Base-by-base conservation (phyloP, 129 eudicot species). In the Ambrosia artemisiifolia region DNA sequence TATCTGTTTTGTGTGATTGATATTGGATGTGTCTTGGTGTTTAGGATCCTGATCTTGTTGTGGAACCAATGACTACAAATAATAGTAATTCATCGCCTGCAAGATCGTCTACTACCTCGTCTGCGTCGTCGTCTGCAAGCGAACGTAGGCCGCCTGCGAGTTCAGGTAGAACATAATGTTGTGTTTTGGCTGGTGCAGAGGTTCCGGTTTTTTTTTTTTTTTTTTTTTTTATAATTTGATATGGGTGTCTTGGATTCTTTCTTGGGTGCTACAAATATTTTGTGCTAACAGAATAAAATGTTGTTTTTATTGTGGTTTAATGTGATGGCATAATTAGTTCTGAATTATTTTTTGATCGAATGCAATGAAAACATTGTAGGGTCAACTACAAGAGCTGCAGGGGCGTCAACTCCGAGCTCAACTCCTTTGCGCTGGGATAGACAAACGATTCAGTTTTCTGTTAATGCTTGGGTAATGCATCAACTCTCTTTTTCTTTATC, bases 391-490 rank as follows among this genome's bases (percentile, higher is more conserved):
- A 83, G 97, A 85, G 77, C 95, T 44, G 69, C 98, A 24, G 96
- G 90, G 46, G 7, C 96, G 73, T 81, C 96, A 11, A 57, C 93
- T 78, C 78, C 88, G 16, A 78, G 70, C 77, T 71, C 97, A 64
- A 79, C 96, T 51, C 78, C 94, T 53, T 81, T 88, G 79, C 91
- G 87, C 17, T 88, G 93, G 96, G 96, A 90, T 83, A 78, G 80
- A 18, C 97, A 81, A 68, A 95, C 99, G 19, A 86, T 95, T 42
- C 94, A 86, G 30, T 95, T 95, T 83, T 88, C 99, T 32, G 90
- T 95, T 73, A 86, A 90, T 90, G 97, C 97, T 69, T 95, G 99
- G 99, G 99, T 95, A 84, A 49, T 28, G 57, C 76, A 28, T 69
- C 11, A n/a, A 36, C 9, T 20, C 55, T 20, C 4, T 40, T 74